Base-by-base conservation (phyloP, 2,329 filamentous ascomycete genomes). In the Arachnomyces sp. region DNA sequence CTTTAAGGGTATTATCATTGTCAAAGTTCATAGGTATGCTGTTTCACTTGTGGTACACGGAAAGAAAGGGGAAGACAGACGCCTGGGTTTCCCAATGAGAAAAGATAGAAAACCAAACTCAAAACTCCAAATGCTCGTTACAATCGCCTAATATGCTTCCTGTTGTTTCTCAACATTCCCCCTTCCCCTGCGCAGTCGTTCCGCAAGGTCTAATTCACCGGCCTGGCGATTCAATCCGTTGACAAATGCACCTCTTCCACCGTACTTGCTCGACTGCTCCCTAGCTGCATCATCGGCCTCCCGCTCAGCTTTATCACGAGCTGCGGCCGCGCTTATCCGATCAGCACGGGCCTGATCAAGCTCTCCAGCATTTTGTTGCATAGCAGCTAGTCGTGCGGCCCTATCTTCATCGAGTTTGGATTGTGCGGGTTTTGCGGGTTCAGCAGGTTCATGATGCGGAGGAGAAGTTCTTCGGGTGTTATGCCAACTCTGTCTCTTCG, bases 321-420 rank as follows among this genome's bases (percentile, higher is more conserved):
- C 76, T 29, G 77, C 81, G 12, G 86, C 62, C 1, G 75, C 76
- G 0, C 76, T 75, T 5, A 92, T 64, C 14, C 85, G 74, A 42
- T 72, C 71, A 47, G 76, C 73, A 20, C 85, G 78, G 49, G 82
- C 78, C 14, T 68, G 58, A 50, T 89, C 82, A 25, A 92, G 67
- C 4, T 81, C 75, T 1, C 72, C 73, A 4, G 82, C 82, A 17
- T 78, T 78, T 14, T 74, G 71, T 57, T 84, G 82, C 82, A 86
- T 86, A 2, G 77, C 79, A 8, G 79, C 81, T 17, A 86, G 60
- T 57, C 78, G 83, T 15, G 74, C 72, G 9, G 79, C 77, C n/a
- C 72, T 71, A 46, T 82, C 79, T 15, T 76, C 73, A 42, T 49
- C 43, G 32, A 29, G 29, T 17, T 17, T 32, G 4, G 36, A 33